Percentiles rank a stretch among this genome's conserved stretches.
These are phyloP conservation scores for Suhomyces maxii DNA, from an alignment of 1,139 yeast species.

Conservation along the genomic window DNA sequence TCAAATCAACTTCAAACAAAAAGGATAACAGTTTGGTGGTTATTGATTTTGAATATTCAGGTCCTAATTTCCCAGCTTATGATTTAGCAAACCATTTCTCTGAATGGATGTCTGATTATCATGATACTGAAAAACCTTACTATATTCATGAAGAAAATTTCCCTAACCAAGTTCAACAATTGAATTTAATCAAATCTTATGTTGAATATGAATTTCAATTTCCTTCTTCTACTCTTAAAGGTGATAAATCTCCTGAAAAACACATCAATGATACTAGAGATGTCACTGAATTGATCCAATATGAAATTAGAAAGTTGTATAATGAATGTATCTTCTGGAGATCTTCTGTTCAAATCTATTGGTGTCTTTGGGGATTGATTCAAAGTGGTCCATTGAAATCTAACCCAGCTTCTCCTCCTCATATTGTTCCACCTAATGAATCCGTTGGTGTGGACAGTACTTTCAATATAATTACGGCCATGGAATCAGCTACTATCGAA, in stretches of 20 bases:
- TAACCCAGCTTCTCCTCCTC: conserved; percentile 11
- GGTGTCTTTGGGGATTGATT: conserved; percentile 93
- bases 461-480: conserved; percentile 39
- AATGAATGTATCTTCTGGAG: conserved; percentile 79
- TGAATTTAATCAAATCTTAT: conserved; percentile 73
- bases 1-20: conserved; percentile 31
- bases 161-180: conserved; percentile 68
- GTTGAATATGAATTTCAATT: conserved; percentile 53
- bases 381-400: conserved; percentile 52
- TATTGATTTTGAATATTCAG: conserved; percentile 94
- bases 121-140: conserved; percentile 62
- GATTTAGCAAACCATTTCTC: conserved; percentile 87
- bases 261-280: conserved; percentile 17
- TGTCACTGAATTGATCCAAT: conserved; percentile 39
- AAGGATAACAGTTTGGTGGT: conserved; percentile 79
- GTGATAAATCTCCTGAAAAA: conserved; percentile 13
- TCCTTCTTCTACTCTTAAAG: conserved; percentile 36
- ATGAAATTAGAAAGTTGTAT: conserved; percentile 57
- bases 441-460: conserved; percentile 40
- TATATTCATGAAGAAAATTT: conserved; percentile 54
- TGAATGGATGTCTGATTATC: conserved; percentile 97
- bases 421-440: conserved; percentile 15
- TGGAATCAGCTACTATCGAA: conserved; percentile 30
- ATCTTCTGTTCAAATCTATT: conserved; percentile 71
- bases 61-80: conserved; percentile 87